Conservation (phyloP, 2,329 filamentous ascomycete genomes). For the Beauveria caledonica region DNA sequence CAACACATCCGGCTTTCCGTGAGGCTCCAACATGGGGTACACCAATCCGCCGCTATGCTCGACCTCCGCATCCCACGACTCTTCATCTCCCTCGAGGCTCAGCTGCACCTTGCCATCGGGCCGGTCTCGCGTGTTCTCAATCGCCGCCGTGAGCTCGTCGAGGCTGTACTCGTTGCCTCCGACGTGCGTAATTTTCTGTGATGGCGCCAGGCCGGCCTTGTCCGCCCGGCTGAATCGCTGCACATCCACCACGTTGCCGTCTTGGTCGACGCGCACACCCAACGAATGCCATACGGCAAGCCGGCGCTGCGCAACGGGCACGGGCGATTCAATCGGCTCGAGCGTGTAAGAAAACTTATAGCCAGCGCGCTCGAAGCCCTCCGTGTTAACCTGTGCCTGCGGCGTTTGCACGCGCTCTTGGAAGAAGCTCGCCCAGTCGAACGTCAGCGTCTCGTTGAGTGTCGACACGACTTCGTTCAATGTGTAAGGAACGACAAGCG, state of each 20-base stretch:
- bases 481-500: constrained; percentile 10
- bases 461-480: constrained; percentile 4
- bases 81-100: background rate
- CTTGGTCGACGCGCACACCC: constrained; percentile 1
- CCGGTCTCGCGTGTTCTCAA: constrained; percentile 24
- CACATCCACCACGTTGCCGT: constrained; percentile 8
- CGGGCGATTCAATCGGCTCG: background rate
- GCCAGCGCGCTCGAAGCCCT: constrained; percentile 11
- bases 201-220: constrained; percentile 7
- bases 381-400: constrained; percentile 6
- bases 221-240: constrained; percentile 4
- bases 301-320: background rate
- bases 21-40: background rate
- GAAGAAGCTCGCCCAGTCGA: constrained; percentile 8
- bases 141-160: background rate
- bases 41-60: background rate
- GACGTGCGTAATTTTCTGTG: constrained; percentile 6
- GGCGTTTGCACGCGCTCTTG: background rate
- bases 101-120: background rate
- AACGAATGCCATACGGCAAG: constrained; percentile 11
- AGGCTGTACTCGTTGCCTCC: background rate
- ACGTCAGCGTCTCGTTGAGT: background rate
- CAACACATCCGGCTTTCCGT: background rate
- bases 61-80: background rate
- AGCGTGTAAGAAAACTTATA: background rate